Evolutionary conservation across 2,329 filamentous ascomycete genomes (phyloP).

Genomic region (Fusarium nematophilum): DNA sequence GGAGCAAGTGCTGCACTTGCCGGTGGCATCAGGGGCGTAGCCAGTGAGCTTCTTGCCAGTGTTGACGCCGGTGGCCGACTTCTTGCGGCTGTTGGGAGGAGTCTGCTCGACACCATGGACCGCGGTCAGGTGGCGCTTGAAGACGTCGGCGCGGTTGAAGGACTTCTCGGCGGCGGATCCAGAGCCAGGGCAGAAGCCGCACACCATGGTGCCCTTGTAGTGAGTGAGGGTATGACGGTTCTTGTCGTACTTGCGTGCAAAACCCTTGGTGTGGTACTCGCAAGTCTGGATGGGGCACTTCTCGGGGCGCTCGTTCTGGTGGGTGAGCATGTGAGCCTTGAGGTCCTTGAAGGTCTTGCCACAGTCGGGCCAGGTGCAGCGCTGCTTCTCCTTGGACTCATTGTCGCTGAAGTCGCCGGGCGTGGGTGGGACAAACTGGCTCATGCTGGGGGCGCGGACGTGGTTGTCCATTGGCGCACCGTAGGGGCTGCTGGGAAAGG

Average conservation of each 20-base stretch:
- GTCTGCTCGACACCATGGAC: slow-evolving; percentile 95
- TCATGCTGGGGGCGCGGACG: slow-evolving; percentile 74
- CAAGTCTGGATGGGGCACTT: slow-evolving; percentile 94
- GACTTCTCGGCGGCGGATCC: slow-evolving; percentile 92
- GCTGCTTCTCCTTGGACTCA: slow-evolving; percentile 74
- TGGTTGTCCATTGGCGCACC: slow-evolving; percentile 57
- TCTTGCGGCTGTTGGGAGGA: slow-evolving; percentile 90
- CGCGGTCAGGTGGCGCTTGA: slow-evolving; percentile 91
- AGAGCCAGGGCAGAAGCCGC: slow-evolving; percentile 91
- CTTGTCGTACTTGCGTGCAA: slow-evolving; percentile 96
- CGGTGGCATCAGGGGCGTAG: slow-evolving; percentile 82
- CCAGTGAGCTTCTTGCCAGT: slow-evolving; percentile 73
- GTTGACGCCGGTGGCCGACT: slow-evolving; percentile 55
- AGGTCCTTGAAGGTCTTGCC: slow-evolving; percentile 90
- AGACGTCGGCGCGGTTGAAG: slow-evolving; percentile 94
- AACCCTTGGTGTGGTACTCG: slow-evolving; percentile 92
- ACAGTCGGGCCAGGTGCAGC: slow-evolving; percentile 86
- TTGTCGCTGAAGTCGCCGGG: slow-evolving; percentile 70
- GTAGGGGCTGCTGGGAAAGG: slow-evolving; percentile 66
- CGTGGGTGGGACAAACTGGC: slow-evolving; percentile 73
- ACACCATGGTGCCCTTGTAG: slow-evolving; percentile 98
- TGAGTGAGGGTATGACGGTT: slow-evolving; percentile 94
- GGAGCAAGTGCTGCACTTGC: slow-evolving; percentile 95
- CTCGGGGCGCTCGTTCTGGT: slow-evolving; percentile 89
- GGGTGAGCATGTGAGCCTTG: slow-evolving; percentile 94